Base-by-base conservation (phyloP, 805 yeast species). In the Hermanozyma aechmeae region DNA sequence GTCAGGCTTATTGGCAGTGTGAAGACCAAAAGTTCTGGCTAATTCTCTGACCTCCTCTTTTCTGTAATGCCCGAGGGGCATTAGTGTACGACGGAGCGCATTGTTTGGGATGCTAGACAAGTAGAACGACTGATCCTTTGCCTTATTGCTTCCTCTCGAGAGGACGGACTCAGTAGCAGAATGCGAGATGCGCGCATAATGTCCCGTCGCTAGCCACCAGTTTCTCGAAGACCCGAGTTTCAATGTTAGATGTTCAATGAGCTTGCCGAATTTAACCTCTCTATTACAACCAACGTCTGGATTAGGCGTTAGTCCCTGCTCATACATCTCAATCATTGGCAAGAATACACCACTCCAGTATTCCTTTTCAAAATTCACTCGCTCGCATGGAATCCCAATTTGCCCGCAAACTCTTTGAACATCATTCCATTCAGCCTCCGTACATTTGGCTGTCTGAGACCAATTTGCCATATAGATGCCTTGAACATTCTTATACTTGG, bases 401-500 rank as follows among this genome's bases (percentile, higher is more conserved):
- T 71, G 70, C 2, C 59, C 38, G 31, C 86, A 76, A 2, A 82
- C 79, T 25, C 51, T 50, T 43, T 73, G 72, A 2, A 85, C 96
- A 34, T 82, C 92, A 35, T 71, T 73, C 95, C 96, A 85, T 43
- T 89, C 97, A 11, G 70, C 62, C 41, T 92, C 97, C 4, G 82
- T 71, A 48, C 97, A 87, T 32, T 69, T 62, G 4, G 76, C 67
- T 0, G 71, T 61, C 44, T 68, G 67, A 2, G 75, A 64, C 96
- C 96, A 92, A 56, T 92, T 92, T 23, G 85, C 81, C 97, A 92
- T 92, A 54, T 82, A 89, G 2, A 92, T 65, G 0, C 96, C 98
- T 25, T 66, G 54, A 2, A 82, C 92, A 26, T 80, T 73, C 3
- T 59, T 58, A 40, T 67, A 72, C 19, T 58, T 48, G n/a, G 61